A percentile compares a stretch with the other conserved stretches of the same genome.
phyloP scores from a whole-genome alignment of 1,139 yeast genomes.

The Scheffersomyces stambukii region DNA sequence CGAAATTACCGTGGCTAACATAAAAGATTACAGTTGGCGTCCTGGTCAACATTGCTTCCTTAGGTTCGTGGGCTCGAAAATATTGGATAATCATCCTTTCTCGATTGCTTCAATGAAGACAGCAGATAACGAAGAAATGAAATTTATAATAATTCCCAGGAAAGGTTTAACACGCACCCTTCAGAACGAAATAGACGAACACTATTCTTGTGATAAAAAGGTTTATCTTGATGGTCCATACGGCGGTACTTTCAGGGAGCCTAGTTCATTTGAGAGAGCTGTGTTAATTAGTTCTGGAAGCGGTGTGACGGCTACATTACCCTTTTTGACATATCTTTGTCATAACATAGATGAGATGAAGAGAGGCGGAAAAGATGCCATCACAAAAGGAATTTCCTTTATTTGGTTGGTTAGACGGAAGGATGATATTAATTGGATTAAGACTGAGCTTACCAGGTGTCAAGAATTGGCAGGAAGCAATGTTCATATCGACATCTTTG shows the following conservation, averaged over 20 bases:
- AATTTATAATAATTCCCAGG: constrained; percentile 48
- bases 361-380: constrained; percentile 9
- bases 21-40: constrained; percentile 40
- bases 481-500: constrained; percentile 25
- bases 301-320: constrained; percentile 54
- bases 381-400: constrained; percentile 32
- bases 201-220: constrained; percentile 18
- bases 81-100: constrained; percentile 60
- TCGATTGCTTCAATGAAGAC: constrained; percentile 43
- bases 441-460: constrained; percentile 33
- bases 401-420: constrained; percentile 45
- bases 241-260: constrained; percentile 54
- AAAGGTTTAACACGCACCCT: constrained; percentile 45
- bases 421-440: constrained; percentile 44
- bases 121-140: constrained; percentile 24
- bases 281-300: constrained; percentile 46
- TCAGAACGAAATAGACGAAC: constrained; percentile 24
- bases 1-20: constrained; percentile 38
- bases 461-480: constrained; percentile 19
- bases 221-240: constrained; percentile 62
- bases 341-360: constrained; percentile 7
- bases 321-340: constrained; percentile 34
- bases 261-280: constrained; percentile 46
- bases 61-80: constrained; percentile 42
- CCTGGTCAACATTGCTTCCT: constrained; percentile 63